Base-by-base conservation (phyloP, 73 alveolate genomes). In the Chromera velia region DNA sequence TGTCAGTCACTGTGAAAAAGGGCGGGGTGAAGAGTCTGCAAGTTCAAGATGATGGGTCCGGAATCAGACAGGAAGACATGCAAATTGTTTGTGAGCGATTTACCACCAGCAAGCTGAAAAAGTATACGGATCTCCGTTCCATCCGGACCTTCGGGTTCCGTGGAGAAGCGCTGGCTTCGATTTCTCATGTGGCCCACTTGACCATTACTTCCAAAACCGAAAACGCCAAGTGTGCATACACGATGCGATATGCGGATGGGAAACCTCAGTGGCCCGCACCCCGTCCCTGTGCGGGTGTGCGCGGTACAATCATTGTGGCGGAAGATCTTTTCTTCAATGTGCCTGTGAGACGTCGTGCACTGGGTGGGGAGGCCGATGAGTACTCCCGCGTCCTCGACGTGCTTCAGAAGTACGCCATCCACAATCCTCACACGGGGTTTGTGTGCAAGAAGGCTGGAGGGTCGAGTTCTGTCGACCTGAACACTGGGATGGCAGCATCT, bases 161-260 rank as follows among this genome's bases (percentile, higher is more conserved):
- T 75, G 98, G 98, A 22, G 98, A 94, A 81, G 98, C 98, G 22
- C 81, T 94, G 34, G 95, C 97, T 17, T 87, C 94, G 31, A 87
- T 94, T 28, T 83, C 94, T n/a, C 91, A 87, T 78, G 92, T 89
- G 68, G 87, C 96, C 33, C 91, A 93, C 49, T 86, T 94, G 31
- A 88, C 95, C 13, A 91, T 94, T 27, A 90, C 94, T 17, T 70
- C 95, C 69, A 90, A 82, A 88, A 86, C 84, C 40, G 85, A 65
- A 67, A 70, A 74, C 83, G 82, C 82, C 45, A 90, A 84, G 73
- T 73, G 91, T 70, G 97, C 93, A 32, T 87, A 72, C 49, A 69
- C 80, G 73, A 97, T 81, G 31, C 85, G 75, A 64, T 94, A 80
- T 80, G 70, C 64, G 29, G 86, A 80, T 28, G 78, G 86, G 31